A percentile compares a stretch with the other conserved stretches of the same genome.
Evolutionary conservation across 139 green algal species (phyloP).

Genomic region (Axilococcus clingmanii): DNA sequence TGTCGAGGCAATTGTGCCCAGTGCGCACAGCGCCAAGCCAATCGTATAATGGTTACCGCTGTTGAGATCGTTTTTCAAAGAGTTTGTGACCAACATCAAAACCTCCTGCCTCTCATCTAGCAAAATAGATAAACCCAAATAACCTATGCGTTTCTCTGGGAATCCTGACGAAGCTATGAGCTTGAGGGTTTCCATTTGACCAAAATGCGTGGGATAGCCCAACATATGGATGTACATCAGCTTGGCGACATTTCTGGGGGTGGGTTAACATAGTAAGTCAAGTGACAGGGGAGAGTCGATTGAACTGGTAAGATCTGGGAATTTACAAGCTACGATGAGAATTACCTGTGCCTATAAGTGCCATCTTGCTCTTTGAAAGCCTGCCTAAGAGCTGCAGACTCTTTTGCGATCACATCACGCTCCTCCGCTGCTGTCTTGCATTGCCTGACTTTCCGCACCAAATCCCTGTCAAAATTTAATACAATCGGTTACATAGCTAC

Average conservation of each 20-base stretch:
- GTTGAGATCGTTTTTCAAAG: constrained; percentile 91
- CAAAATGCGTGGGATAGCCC: constrained; percentile 98
- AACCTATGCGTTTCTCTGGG: constrained; percentile 92
- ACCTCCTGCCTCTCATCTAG: constrained; percentile 97
- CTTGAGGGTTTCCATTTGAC: constrained; percentile 99
- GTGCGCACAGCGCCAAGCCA: constrained; percentile 82
- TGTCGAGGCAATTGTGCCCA: constrained; percentile 95
- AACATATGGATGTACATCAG: constrained; percentile 99
- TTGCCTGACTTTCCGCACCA: constrained; percentile 75
- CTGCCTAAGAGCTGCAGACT: constrained; percentile 81
- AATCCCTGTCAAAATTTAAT: constrained; percentile 70
- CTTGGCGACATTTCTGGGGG: constrained; percentile 95
- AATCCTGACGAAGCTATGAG: constrained; percentile 78
- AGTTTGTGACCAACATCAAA: constrained; percentile 99
- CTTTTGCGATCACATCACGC: constrained; percentile 90
- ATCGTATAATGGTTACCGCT: constrained; percentile 74
- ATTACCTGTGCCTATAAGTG: constrained; percentile 30
- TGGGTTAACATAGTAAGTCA: not conserved
- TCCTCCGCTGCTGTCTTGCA: constrained; percentile 96
- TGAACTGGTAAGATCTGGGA: not conserved
- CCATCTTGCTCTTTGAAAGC: constrained; percentile 72
- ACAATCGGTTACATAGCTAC: no score
- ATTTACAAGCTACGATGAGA: not conserved
- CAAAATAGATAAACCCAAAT: constrained; percentile 95
- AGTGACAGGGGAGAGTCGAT: no score